phyloP scores from a whole-genome alignment of 2,329 filamentous ascomycete genomes.

The Nothophoma quercina region DNA sequence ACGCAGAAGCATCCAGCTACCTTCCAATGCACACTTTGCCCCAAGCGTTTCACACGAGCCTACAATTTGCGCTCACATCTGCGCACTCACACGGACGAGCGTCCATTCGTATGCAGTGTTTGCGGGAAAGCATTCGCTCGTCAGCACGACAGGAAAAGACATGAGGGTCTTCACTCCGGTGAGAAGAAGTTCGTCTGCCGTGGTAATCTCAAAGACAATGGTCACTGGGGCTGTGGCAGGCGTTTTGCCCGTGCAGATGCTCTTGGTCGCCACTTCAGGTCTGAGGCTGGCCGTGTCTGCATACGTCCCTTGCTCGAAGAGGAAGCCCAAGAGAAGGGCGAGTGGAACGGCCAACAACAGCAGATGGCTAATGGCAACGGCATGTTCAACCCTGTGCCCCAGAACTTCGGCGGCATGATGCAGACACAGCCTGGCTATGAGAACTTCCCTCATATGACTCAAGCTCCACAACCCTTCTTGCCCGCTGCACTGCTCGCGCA shows the following conservation, averaged over 20 bases:
- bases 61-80: conserved; percentile 97
- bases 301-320: conserved; percentile 98
- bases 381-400: conserved; percentile 45
- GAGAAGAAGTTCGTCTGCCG: conserved; percentile 99
- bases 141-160: conserved; percentile 95
- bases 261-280: conserved; percentile 91
- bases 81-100: conserved; percentile 95
- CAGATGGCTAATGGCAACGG: conserved; percentile 64
- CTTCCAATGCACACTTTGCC: conserved; percentile 92
- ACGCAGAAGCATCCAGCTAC: conserved; percentile 97
- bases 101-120: conserved; percentile 95
- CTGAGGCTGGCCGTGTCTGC: conserved; percentile 92
- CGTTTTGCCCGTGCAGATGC: conserved; percentile 96
- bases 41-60: conserved; percentile 93
- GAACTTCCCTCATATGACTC: conserved; percentile 40
- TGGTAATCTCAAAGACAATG: conserved; percentile 82
- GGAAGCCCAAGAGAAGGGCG: conserved; percentile 81
- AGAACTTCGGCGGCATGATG: conserved; percentile 45
- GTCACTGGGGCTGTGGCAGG: conserved; percentile 90
- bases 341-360: conserved; percentile 62
- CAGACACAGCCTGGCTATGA: conserved; percentile 46
- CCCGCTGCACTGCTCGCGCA: conserved; percentile 88
- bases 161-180: conserved; percentile 93
- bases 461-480: conserved; percentile 58
- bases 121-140: conserved; percentile 97